Percentiles rank a stretch among this genome's conserved stretches.
phyloP scores from a whole-genome alignment of 2,329 filamentous ascomycete species.

The Trichoderma polysporum region DNA sequence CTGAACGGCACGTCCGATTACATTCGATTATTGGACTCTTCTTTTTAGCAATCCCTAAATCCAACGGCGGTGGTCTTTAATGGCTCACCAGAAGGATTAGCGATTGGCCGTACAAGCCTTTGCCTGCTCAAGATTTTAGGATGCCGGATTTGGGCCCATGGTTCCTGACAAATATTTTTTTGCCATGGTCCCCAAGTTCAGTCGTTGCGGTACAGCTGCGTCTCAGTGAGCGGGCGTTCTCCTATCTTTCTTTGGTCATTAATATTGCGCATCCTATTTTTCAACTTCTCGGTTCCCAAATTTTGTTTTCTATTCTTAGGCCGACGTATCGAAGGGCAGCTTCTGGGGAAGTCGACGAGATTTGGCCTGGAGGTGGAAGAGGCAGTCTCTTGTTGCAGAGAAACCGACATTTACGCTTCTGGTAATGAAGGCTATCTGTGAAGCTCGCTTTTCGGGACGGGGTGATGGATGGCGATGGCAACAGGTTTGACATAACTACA shows the following conservation, averaged over 20 bases:
- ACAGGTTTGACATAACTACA: neutral
- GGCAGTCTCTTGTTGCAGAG: neutral
- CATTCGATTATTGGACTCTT: slow-evolving; percentile 28
- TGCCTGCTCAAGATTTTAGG: slow-evolving; percentile 19
- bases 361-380: neutral
- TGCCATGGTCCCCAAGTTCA: slow-evolving; percentile 22
- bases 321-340: slow-evolving; percentile 31
- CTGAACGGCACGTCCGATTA: slow-evolving; percentile 44
- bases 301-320: slow-evolving; percentile 29
- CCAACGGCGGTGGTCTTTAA: slow-evolving; percentile 20
- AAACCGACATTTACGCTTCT: neutral
- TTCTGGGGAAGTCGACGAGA: slow-evolving; percentile 37
- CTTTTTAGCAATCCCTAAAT: slow-evolving; percentile 21
- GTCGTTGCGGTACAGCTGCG: slow-evolving; percentile 43
- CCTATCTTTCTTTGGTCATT: slow-evolving; percentile 33
- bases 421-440: neutral
- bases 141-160: slow-evolving; percentile 13
- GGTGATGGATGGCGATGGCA: neutral
- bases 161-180: neutral
- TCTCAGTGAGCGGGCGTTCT: slow-evolving; percentile 32
- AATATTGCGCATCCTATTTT: slow-evolving; percentile 22
- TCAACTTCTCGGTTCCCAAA: slow-evolving; percentile 21
- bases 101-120: slow-evolving; percentile 14
- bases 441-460: neutral
- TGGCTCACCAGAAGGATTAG: slow-evolving; percentile 1